Evolutionary conservation across 2,329 filamentous ascomycete genomes (phyloP).

Genomic region (Grosmannia huntii): DNA sequence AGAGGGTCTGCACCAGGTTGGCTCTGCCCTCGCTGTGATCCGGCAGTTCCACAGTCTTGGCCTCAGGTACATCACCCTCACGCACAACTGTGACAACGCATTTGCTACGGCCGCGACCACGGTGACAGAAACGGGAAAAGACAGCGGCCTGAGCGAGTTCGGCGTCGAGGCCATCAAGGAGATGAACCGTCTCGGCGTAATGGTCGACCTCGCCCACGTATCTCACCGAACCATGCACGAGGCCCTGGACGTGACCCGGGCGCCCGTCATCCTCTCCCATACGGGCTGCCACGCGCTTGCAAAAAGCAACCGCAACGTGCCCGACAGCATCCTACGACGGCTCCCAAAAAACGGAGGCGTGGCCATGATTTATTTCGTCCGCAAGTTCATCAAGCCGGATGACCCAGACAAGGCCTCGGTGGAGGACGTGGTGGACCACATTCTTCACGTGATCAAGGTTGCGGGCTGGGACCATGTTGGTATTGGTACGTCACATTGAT

Average conservation of each 20-base stretch:
- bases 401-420: background rate
- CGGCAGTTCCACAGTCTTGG: conserved; percentile 23
- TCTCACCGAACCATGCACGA: conserved; percentile 11
- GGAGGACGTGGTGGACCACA: conserved; percentile 54
- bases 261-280: conserved; percentile 13
- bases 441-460: conserved; percentile 65
- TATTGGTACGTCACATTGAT: conserved; percentile 30
- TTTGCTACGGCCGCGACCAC: conserved; percentile 20
- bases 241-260: conserved; percentile 6
- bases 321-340: conserved; percentile 13
- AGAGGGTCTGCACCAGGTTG: conserved; percentile 24
- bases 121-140: conserved; percentile 13
- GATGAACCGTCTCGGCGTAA: conserved; percentile 19
- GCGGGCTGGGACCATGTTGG: conserved; percentile 84
- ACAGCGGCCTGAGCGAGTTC: conserved; percentile 11
- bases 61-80: conserved; percentile 22
- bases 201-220: conserved; percentile 13
- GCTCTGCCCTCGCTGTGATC: conserved; percentile 20
- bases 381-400: background rate
- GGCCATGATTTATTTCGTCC: conserved; percentile 1
- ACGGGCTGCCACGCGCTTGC: conserved; percentile 7
- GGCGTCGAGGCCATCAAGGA: conserved; percentile 15
- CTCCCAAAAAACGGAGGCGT: conserved; percentile 3
- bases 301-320: conserved; percentile 19
- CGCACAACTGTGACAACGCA: conserved; percentile 22